Evolutionary conservation across 441 rosid genomes (phyloP), one percentile per base, ranked within the genome.

Genomic region (Caryocar brasiliense): DNA sequence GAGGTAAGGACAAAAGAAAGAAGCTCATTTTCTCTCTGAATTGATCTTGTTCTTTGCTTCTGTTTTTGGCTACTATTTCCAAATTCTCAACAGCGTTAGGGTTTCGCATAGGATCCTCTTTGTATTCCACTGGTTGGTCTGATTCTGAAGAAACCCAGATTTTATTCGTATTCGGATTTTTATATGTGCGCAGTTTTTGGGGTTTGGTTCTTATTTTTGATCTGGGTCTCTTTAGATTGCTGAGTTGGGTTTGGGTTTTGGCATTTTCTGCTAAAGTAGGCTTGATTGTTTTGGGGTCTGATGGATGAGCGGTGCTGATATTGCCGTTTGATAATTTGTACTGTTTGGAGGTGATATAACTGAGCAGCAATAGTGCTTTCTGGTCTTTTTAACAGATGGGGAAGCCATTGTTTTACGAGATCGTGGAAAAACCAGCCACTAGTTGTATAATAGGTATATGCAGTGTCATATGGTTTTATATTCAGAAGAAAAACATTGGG

Each of bases 401-500:
- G 58, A 80, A 61, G 62, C 98, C 95, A 33, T 61, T 92, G 65
- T 56, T 92, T 62, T 87, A 74, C 51, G 92, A 92, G 71, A 74
- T 87, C 41, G 19, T 80, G 56, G 95, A 85, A 70, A 87, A 82
- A 43, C 98, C 98, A 0, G 98, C 94, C 19, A 81, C 94, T 13
- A 92, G 86, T 68, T 77, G 81, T 52, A 53, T 87, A 36, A 73
- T 91, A n/a, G 85, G 83, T 20, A 49, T 83, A 47, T 91, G 96
- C 35, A 63, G 80, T 56, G 75, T 74, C 10, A 60, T 91, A 24
- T 91, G 98, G 98, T 81, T 79, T 51, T 66, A 76, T 55, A 85
- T 91, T 53, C 98, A 87, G 75, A 91, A 83, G 89, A 87, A 85
- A 47, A 81, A 77, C 54, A 72, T 91, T 49, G 94, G 91, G 11